Evolutionary conservation across 176 grass and related monocot genomes (phyloP).

Genomic region (Carex scoparia): DNA sequence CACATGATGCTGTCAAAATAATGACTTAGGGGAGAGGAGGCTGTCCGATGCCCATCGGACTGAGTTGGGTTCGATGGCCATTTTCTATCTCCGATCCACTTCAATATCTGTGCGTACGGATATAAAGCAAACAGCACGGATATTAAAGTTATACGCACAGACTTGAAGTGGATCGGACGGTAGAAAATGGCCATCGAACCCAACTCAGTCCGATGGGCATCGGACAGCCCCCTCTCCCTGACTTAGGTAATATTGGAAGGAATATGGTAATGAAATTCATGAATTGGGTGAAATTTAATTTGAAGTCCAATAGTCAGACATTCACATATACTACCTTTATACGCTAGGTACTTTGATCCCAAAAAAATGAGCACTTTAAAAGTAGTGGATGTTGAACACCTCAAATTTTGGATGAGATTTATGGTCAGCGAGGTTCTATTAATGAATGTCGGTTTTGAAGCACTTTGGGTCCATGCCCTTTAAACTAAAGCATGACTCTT

Average conservation of each 20-base stretch:
- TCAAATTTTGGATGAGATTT: neutral
- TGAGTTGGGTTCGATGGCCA: too few relatives aligned
- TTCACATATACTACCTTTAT: neutral
- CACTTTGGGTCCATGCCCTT: neutral
- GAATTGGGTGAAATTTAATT: neutral
- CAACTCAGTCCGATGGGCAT: too few relatives aligned
- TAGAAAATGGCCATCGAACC: too few relatives aligned
- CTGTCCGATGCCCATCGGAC: too few relatives aligned
- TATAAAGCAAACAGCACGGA: too few relatives aligned
- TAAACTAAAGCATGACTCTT: neutral
- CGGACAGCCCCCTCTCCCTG: too few relatives aligned
- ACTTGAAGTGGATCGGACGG: too few relatives aligned
- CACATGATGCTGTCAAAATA: neutral
- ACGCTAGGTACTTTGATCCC: neutral
- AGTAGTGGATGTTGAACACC: neutral
- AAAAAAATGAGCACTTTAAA: neutral
- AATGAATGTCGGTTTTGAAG: neutral
- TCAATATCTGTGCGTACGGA: too few relatives aligned
- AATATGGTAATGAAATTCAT: neutral
- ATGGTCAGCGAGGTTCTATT: neutral
- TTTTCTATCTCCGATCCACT: too few relatives aligned
- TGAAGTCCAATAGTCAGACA: neutral
- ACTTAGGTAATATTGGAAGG: neutral
- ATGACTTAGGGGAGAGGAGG: neutral
- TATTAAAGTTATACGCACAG: too few relatives aligned